Evolutionary conservation across 1,284 basidiomycete genomes (phyloP).

Genomic region (Ganoderma meredithae): DNA sequence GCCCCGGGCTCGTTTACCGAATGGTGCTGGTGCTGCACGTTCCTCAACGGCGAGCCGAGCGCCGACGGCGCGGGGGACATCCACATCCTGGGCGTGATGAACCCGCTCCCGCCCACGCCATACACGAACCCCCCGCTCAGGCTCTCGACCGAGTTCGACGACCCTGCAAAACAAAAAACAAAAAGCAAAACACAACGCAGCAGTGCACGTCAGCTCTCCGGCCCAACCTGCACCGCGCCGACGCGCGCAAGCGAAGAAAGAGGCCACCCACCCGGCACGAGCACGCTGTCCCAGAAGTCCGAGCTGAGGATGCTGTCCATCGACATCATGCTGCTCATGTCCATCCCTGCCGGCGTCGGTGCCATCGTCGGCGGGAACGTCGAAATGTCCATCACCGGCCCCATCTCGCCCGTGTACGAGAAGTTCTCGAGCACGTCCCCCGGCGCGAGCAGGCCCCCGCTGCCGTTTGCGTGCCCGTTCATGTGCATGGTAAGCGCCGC

Average conservation of each 20-base stretch:
- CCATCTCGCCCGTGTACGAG: conserved; percentile 81
- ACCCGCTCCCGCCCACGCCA: conserved; percentile 78
- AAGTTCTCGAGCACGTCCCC: conserved; percentile 51
- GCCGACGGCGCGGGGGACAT: conserved; percentile 48
- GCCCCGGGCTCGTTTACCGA: conserved; percentile 2
- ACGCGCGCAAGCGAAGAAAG: background rate
- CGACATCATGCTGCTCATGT: conserved; percentile 60
- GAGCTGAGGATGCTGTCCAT: conserved; percentile 83
- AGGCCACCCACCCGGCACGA: conserved; percentile 75
- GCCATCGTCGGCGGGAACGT: conserved; percentile 87
- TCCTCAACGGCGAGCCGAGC: conserved; percentile 43
- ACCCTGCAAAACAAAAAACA: conserved; percentile 54
- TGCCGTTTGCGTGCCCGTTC: conserved; percentile 5
- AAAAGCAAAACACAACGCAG: background rate
- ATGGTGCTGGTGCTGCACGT: conserved; percentile 28
- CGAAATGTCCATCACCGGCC: conserved; percentile 77
- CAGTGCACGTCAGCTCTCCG: background rate
- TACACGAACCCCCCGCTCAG: conserved; percentile 84
- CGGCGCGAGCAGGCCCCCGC: conserved; percentile 4
- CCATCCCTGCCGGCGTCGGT: conserved; percentile 54
- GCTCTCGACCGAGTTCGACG: conserved; percentile 78
- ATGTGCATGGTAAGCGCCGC: conserved; percentile 12
- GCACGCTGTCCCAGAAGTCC: conserved; percentile 85
- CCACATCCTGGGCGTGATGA: conserved; percentile 62
- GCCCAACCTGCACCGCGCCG: conserved; percentile 9